These are phyloP conservation scores for Candida taoyuanica DNA, from an alignment of 805 yeast species.

Conservation along the genomic window DNA sequence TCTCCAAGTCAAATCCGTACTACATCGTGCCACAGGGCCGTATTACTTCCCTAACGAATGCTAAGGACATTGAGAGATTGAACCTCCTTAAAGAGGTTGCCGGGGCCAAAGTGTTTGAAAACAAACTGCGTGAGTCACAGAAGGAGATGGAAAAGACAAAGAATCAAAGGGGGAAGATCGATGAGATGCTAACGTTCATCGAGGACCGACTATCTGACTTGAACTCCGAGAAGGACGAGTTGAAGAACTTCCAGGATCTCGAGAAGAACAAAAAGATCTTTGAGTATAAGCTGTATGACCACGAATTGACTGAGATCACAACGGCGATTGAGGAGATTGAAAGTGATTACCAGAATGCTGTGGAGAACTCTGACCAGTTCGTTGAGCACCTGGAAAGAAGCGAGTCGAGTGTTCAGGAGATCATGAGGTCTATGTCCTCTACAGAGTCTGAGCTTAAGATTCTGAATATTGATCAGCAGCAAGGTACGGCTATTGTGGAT, in stretches of 20 bases:
- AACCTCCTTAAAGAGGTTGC: conserved; percentile 84
- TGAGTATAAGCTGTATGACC: conserved; percentile 71
- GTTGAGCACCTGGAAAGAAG: conserved; percentile 55
- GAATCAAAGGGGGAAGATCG: conserved; percentile 65
- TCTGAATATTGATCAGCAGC: conserved; percentile 50
- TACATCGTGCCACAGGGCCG: conserved; percentile 97
- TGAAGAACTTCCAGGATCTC: conserved; percentile 61
- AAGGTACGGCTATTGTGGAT: conserved; percentile 44
- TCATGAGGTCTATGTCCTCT: conserved; percentile 42
- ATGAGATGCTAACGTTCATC: conserved; percentile 65
- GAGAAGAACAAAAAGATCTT: conserved; percentile 65
- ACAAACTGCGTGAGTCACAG: conserved; percentile 68
- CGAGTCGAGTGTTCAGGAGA: conserved; percentile 45
- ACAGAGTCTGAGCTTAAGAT: conserved; percentile 47
- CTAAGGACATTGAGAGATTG: conserved; percentile 79
- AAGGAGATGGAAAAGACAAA: conserved; percentile 76
- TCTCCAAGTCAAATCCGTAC: conserved; percentile 85
- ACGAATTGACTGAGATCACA: conserved; percentile 64
- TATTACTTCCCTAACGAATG: conserved; percentile 82
- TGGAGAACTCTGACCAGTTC: conserved; percentile 49
- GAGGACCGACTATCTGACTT: conserved; percentile 72
- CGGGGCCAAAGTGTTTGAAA: conserved; percentile 89
- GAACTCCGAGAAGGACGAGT: conserved; percentile 72
- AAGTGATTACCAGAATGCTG: conserved; percentile 44
- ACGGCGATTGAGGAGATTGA: conserved; percentile 59